Base-by-base conservation (phyloP, 2,329 filamentous ascomycete species). In the Diaporthe nobilis region DNA sequence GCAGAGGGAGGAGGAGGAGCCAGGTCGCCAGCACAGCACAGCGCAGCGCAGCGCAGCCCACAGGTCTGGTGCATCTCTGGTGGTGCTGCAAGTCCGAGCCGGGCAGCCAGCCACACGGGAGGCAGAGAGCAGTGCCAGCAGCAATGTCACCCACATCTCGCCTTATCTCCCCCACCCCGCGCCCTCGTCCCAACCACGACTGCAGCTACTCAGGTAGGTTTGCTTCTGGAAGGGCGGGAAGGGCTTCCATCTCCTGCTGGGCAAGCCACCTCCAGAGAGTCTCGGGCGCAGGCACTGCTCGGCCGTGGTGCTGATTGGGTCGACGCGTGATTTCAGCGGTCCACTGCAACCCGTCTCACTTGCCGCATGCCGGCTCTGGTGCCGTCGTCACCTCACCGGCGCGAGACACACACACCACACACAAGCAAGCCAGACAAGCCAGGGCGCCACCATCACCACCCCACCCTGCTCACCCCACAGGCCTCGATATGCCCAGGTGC, bases 151-250 rank as follows among this genome's bases (percentile, higher is more conserved):
- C 57, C 71, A 60, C 71, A 25, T 28, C 2, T 51, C 47, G 71
- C 71, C 71, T 51, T 73, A 73, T 65, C 71, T 73, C 44, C 58
- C 44, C 37, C 49, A 42, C 55, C 44, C 65, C 31, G 49, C 47
- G 65, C 31, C 22, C 7, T 34, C n/a, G 25, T 47, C 42, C 44
- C 57, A 51, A 53, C 71, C 44, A 53, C 57, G 22, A 28, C 34
- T 57, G 71, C 57, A 53, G 47, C 15, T 31, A 31, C 31, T 31
- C 31, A 31, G 31, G 31, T 31, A 31, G 44, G 34, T 9, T 53
- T 68, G 71, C 71, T 73, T 73, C 71, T 73, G 71, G 71, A 73
- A 73, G 71, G 20, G 37, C 58, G 70, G 58, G 47, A 73, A 63
- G 71, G 31, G 47, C 71, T 63, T 55, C 60, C 65, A 68, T 68